These are phyloP conservation scores for Phytophthora crassamura DNA, from an alignment of 352 stramenopile species.

Conservation along the genomic window DNA sequence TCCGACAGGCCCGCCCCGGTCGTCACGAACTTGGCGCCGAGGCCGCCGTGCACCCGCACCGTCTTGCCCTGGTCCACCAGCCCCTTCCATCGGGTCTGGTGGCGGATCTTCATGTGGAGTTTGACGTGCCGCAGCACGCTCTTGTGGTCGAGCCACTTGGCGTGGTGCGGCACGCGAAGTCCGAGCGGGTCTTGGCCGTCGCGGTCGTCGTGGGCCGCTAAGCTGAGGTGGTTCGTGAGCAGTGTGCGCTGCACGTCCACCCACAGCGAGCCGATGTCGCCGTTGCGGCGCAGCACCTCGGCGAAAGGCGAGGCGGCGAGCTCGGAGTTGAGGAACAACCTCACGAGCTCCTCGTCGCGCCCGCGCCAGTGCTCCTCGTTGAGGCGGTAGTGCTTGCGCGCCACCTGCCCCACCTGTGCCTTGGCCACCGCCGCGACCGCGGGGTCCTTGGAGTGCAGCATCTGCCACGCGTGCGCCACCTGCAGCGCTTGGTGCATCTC, in stretches of 20 bases:
- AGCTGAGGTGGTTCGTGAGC: background rate
- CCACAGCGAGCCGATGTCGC: constrained; percentile 19
- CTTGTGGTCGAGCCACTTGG: constrained; percentile 8
- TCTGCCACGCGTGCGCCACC: constrained; percentile 23
- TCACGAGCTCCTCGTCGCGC: background rate
- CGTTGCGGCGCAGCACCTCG: background rate
- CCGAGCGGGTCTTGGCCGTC: constrained; percentile 1
- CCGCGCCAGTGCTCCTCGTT: constrained; percentile 18
- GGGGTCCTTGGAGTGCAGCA: constrained; percentile 21
- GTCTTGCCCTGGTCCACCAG: no score
- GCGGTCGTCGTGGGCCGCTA: background rate
- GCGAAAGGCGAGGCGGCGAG: constrained; percentile 8
- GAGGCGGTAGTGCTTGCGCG: constrained; percentile 10
- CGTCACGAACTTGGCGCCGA: constrained; percentile 3
- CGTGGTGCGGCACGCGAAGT: constrained; percentile 6
- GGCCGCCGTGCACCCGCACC: constrained; percentile 1
- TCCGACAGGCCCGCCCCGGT: constrained; percentile 1
- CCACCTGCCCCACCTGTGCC: constrained; percentile 11
- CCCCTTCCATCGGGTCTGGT: no score
- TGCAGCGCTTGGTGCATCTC: constrained; percentile 24
- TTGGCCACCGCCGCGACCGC: background rate
- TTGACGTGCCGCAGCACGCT: background rate
- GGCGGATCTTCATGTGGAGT: constrained; percentile 6
- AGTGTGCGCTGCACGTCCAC: constrained; percentile 13
- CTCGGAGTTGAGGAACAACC: constrained; percentile 14